A percentile compares a stretch with the other conserved stretches of the same genome.
phyloP scores from a whole-genome alignment of 305 asterid species.

The Fraxinus ornus region DNA sequence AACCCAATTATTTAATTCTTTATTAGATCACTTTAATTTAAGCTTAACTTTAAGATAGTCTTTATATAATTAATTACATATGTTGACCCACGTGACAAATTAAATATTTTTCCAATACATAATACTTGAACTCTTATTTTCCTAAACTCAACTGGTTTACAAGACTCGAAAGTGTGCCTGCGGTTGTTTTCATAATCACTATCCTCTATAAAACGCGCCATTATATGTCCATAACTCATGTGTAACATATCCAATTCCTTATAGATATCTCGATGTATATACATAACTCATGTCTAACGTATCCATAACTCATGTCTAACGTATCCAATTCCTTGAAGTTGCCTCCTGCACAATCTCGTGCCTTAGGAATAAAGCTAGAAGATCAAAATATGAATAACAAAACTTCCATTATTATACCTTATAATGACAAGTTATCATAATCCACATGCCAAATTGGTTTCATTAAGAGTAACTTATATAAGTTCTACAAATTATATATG shows the following conservation, averaged over 20 bases:
- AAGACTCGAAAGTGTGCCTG: neutral
- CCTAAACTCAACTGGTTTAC: neutral
- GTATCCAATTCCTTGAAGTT: neutral
- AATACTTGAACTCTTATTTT: too few relatives aligned
- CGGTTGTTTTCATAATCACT: neutral
- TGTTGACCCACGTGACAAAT: too few relatives aligned
- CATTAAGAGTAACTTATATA: neutral
- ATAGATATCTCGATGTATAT: too few relatives aligned
- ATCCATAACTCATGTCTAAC: too few relatives aligned
- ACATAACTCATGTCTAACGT: neutral
- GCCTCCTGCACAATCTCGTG: neutral
- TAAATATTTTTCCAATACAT: too few relatives aligned
- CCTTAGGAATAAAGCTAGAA: neutral
- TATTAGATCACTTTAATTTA: too few relatives aligned
- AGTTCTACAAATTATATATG: too few relatives aligned
- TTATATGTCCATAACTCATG: neutral
- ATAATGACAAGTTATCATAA: neutral
- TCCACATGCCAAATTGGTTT: neutral
- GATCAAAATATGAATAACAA: neutral
- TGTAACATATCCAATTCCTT: too few relatives aligned
- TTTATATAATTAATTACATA: too few relatives aligned
- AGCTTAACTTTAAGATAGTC: too few relatives aligned
- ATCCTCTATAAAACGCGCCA: neutral
- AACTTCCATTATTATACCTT: neutral
- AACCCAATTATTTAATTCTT: too few relatives aligned